Base-by-base conservation (phyloP, 805 yeast species). In the Myxozyma vanderwaltii region DNA sequence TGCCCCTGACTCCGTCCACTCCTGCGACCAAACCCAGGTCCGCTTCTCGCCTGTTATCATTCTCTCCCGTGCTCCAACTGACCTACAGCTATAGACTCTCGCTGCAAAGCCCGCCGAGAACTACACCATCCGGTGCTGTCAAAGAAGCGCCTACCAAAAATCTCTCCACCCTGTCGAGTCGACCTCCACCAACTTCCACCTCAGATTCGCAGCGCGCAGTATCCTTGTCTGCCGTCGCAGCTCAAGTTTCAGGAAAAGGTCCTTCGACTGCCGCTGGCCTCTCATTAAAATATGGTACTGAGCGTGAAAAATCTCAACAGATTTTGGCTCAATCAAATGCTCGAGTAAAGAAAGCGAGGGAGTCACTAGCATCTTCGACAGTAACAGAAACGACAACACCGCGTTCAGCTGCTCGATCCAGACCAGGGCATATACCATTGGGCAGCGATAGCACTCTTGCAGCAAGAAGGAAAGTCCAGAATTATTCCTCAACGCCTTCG, bases 291-390 rank as follows among this genome's bases (percentile, higher is more conserved):
- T 47, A 17, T 36, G 43, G 38, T 13, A 35, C 55, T n/a, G 62
- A 53, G 26, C 41, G 53, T 8, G 47, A 43, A 10, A 51, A 33
- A 15, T 59, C 63, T 4, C 35, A 35, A 15, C 53, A 35, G 21
- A 39, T 54, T 13, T 24, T 54, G 15, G 55, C 48, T 7, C 56
- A 33, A n/a, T 47, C 63, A 31, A 58, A 54, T 13, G 63, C 49
- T 24, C 38, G 59, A 19, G 47, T 59, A 24, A 26, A 48, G 8
- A 36, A 45, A 35, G 59, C 56, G 3, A 44, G 63, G 19, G 56
- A 48, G 23, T 59, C 63, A 13, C 49, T 59, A 6, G 62, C 54
- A 2, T 54, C 51, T 23, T 38, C 40, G n/a, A 23, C 40, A 6
- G 38, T 35, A 19, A 40, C 38, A 6, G 48, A 40, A 31, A 26